Evolutionary conservation across 495 filamentous ascomycete genomes (phyloP).

Genomic region (Penicillium atrosanguineum): DNA sequence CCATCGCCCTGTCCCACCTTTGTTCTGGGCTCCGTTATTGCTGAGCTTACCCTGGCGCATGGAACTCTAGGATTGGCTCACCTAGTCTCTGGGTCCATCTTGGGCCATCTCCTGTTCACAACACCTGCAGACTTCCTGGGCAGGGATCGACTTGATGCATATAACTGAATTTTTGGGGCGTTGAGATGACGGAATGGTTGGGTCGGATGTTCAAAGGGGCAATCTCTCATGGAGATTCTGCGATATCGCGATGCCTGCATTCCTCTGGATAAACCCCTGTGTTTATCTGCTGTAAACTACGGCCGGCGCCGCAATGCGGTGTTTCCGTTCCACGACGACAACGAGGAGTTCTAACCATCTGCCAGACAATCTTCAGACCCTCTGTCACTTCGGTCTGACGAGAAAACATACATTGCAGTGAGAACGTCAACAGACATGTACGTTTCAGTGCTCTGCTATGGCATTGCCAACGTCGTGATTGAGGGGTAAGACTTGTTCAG

Average conservation of each 20-base stretch:
- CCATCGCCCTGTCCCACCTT: neutral
- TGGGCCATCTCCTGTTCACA: neutral
- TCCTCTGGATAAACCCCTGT: neutral
- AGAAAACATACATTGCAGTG: neutral
- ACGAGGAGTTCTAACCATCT: neutral
- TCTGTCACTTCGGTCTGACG: neutral
- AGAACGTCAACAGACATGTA: neutral
- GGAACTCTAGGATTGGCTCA: neutral
- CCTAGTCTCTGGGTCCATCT: neutral
- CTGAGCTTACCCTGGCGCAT: neutral
- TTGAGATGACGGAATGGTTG: neutral
- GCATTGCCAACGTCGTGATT: neutral
- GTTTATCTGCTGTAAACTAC: slow-evolving; percentile 19
- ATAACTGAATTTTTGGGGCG: neutral
- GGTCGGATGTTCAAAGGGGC: neutral
- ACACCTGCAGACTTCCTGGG: neutral
- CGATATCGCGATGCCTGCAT: neutral
- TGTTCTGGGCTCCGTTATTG: neutral
- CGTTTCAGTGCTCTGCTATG: neutral
- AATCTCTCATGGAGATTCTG: neutral
- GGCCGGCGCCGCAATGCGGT: slow-evolving; percentile 1
- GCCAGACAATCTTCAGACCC: neutral
- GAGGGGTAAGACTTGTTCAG: neutral
- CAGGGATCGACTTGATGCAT: neutral
- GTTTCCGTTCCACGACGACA: neutral